phyloP scores from a whole-genome alignment of 2,329 filamentous ascomycete species.

The Paracorniculantispora psalliotae region DNA sequence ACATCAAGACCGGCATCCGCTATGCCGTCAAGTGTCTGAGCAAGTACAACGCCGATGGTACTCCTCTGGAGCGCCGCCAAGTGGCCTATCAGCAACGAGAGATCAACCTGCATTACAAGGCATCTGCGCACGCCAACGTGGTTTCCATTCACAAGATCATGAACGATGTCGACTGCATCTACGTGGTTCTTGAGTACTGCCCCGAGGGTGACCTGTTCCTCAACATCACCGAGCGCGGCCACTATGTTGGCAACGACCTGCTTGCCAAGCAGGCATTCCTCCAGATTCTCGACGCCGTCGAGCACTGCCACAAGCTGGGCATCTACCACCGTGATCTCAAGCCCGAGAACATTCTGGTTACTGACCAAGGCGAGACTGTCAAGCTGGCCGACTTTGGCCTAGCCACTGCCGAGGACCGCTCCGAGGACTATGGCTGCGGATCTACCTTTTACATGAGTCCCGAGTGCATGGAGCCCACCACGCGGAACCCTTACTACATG shows the following conservation, averaged over 20 bases:
- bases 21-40: conserved; percentile 97
- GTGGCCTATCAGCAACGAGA: conserved; percentile 87
- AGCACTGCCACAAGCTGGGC: conserved; percentile 86
- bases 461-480: conserved; percentile 82
- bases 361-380: conserved; percentile 80
- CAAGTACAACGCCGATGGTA: conserved; percentile 72
- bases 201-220: conserved; percentile 94
- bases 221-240: conserved; percentile 93
- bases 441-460: conserved; percentile 99
- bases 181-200: conserved; percentile 94
- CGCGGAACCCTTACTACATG: conserved; percentile 73
- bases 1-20: conserved; percentile 71
- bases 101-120: conserved; percentile 84
- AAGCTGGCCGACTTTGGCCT: conserved; percentile 98
- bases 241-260: conserved; percentile 88
- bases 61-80: conserved; percentile 75
- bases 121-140: conserved; percentile 85
- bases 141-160: conserved; percentile 92
- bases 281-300: conserved; percentile 93
- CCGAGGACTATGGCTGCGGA: conserved; percentile 93
- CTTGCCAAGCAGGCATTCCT: conserved; percentile 84
- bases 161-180: conserved; percentile 87
- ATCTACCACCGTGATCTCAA: conserved; percentile 98
- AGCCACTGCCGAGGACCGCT: conserved; percentile 76
- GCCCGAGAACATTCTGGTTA: conserved; percentile 95